Evolutionary conservation across 331 rosid species (phyloP).

Genomic region (Stylosanthes scabra): DNA sequence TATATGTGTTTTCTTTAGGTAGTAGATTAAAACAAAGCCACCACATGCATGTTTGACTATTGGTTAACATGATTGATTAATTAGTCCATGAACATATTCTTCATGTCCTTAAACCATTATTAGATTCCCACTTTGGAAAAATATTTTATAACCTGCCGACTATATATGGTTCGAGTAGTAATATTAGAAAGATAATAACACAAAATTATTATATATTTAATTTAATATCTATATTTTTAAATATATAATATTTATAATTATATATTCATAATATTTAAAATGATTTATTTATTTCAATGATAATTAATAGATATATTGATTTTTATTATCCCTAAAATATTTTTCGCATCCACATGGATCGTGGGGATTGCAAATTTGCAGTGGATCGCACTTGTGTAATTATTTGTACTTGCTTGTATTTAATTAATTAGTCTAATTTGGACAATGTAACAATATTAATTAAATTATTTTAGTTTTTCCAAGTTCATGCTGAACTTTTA

Average conservation of each 20-base stretch:
- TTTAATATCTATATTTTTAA: no score
- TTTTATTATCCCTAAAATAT: no score
- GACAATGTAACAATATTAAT: no score
- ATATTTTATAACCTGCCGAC: conserved; percentile 33
- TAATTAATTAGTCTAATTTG: no score
- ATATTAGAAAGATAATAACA: no score
- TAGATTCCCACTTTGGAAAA: conserved; percentile 24
- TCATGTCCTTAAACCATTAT: conserved; percentile 36
- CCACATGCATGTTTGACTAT: not conserved
- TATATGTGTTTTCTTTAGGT: not conserved
- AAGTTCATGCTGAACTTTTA: not conserved
- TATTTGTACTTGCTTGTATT: conserved; percentile 22
- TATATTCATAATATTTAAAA: no score
- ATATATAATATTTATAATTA: no score
- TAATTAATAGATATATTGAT: no score
- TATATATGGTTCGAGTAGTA: no score
- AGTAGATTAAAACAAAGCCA: not conserved
- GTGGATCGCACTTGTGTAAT: conserved; percentile 25
- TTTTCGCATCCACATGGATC: no score
- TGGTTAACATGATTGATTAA: not conserved
- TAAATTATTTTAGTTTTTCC: not conserved
- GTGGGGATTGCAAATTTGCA: not conserved
- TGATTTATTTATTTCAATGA: no score
- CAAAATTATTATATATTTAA: no score
- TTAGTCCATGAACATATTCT: not conserved